Evolutionary conservation across 768 basidiomycete genomes (phyloP), one percentile per base, ranked within the genome.

Genomic region (Mycena albidolilacea): DNA sequence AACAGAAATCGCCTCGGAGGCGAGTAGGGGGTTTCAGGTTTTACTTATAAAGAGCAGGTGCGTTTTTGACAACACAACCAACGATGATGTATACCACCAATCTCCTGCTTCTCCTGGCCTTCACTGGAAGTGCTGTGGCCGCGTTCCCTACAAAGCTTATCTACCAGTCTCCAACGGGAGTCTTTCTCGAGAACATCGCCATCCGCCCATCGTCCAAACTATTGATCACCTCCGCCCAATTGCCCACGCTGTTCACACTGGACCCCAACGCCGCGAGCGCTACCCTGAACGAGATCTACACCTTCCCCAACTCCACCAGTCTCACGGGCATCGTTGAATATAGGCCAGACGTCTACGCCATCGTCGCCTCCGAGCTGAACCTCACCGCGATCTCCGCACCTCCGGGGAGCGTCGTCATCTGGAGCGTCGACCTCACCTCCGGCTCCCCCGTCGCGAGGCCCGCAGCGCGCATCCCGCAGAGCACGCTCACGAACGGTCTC

Each of bases 341-440:
- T 55, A 43, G 15, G 35, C 58, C 58, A 61, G 67, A 68, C n/a
- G 66, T 67, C 66, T 67, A 58, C 66, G 66, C 66, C 66, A n/a
- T 67, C 44, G 66, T 59, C 64, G 44, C 70, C 57, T 60, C 64
- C 58, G 44, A 43, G 30, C 48, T 72, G 57, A 62, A 72, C 65
- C 4, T 44, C 64, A 60, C 64, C 54, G 37, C 70, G 57, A n/a
- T 23, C 64, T 44, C 43, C 21, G 65, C 35, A 54, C 17, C 21
- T 23, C 70, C 55, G 41, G 69, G 69, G 30, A 71, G 63, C 15
- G 55, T 71, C 39, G 61, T 59, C 55, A 64, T 71, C 64, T 72
- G 65, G 64, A 59, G 59, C 59, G 52, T 67, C 59, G 70, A 70
- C 46, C 14, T 48, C 17, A 48, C 12, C 14, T 48, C 12, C 46